Evolutionary conservation across 805 yeast genomes (phyloP), one percentile per base, ranked within the genome.

Genomic region (Yarrowia sp.): DNA sequence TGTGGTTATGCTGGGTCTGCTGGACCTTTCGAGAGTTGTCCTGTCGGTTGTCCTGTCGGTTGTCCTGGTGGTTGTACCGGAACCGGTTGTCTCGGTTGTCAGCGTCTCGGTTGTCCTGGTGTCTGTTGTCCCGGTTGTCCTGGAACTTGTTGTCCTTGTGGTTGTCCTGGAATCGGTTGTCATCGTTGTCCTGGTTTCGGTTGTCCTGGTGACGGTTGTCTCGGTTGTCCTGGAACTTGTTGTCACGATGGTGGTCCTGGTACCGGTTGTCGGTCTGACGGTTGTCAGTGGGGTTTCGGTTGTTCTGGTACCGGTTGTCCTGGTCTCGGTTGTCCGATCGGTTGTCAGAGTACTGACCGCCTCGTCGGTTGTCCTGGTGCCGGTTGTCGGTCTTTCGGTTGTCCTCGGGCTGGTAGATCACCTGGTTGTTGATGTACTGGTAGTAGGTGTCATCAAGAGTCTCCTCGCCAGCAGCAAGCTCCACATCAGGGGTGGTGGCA

Each of bases 261-360:
- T 26, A 56, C 63, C 26, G 26, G 38, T 56, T 56, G 63, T 56
- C 63, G 5, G 63, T 26, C 63, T 26, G 48, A 35, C 63, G 63
- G 40, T 41, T 41, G 26, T 56, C 63, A 26, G 40, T 11, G 59
- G 59, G 59, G 59, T 38, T 53, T 42, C 40, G 48, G 48, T 56
- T 41, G 63, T 56, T 56, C 48, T 56, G 63, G 63, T 41, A 56
- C 63, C 63, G 63, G 40, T 56, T 56, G 63, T 56, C 63, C 63
- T 56, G 63, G n/a, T 41, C 63, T n/a, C 63, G 63, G 48, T 56
- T 56, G 40, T 56, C 63, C 5, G 46, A 42, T 5, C 63, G 63
- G 63, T 56, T 56, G 63, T 56, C 63, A n/a, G 63, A 56, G 48
- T 56, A 56, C 63, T 56, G 63, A 11, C 63, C 63, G n/a, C 63